These are phyloP conservation scores for Collybia sordida DNA, from an alignment of 768 basidiomycete genomes.

Conservation along the genomic window DNA sequence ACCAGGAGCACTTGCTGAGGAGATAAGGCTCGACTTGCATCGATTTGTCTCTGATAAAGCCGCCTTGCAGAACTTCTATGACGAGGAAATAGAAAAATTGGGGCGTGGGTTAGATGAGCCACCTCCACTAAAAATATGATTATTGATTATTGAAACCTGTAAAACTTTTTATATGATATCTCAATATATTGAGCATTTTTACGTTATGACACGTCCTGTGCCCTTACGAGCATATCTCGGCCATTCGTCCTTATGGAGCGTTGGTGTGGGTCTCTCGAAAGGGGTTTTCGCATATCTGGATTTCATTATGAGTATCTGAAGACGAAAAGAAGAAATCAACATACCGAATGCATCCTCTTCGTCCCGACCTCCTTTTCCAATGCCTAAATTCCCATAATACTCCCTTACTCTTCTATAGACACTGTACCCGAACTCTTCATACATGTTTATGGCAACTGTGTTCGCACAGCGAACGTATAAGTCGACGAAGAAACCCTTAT, in stretches of 20 bases:
- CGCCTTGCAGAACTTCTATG: constrained; percentile 65
- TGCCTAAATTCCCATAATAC: constrained; percentile 80
- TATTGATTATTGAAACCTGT: constrained; percentile 6
- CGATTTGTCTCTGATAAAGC: constrained; percentile 64
- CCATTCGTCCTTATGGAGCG: constrained; percentile 73
- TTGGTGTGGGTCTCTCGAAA: constrained; percentile 57
- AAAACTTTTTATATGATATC: constrained; percentile 1
- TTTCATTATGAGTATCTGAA: background rate
- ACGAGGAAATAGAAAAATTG: constrained; percentile 61
- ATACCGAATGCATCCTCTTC: constrained; percentile 91
- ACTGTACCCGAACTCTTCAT: constrained; percentile 90
- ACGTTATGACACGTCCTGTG: constrained; percentile 53
- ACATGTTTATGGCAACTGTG: constrained; percentile 82
- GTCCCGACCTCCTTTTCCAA: constrained; percentile 74
- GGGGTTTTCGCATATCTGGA: constrained; percentile 72
- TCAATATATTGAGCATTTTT: constrained; percentile 7
- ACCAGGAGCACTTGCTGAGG: constrained; percentile 59
- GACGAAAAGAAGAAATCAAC: constrained; percentile 25
- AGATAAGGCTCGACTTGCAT: constrained; percentile 58
- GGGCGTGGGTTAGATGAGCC: constrained; percentile 44
- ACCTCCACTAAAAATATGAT: constrained; percentile 48
- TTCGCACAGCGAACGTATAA: constrained; percentile 94
- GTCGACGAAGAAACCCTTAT: constrained; percentile 91
- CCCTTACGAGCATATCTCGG: constrained; percentile 67
- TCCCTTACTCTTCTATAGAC: constrained; percentile 89